A percentile compares a stretch with the other conserved stretches of the same genome.
Evolutionary conservation across 1,139 yeast species (phyloP).

Genomic region (Pichia sp.): DNA sequence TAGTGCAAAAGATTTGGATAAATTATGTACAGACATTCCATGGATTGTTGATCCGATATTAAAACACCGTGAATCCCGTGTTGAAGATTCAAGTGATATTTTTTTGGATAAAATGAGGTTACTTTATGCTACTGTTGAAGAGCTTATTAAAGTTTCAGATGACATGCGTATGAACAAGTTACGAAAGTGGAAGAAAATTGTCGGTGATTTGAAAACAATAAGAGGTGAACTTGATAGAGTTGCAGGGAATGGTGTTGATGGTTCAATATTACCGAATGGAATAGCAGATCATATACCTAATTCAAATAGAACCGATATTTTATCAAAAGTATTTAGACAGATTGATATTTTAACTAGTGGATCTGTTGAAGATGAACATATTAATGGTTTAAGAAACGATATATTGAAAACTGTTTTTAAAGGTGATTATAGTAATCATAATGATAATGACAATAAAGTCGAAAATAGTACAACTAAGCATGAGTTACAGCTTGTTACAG

Average conservation of each 20-base stretch:
- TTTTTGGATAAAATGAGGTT: constrained; percentile 25
- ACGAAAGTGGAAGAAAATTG: constrained; percentile 46
- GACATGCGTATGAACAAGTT: constrained; percentile 36
- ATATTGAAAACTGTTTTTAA: constrained; percentile 6
- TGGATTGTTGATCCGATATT: constrained; percentile 2
- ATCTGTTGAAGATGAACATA: neutral
- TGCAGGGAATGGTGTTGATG: constrained; percentile 13
- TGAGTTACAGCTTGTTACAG: neutral
- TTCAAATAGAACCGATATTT: constrained; percentile 1
- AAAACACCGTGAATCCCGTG: constrained; percentile 7
- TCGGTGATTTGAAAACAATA: constrained; percentile 18
- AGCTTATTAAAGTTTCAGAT: constrained; percentile 37
- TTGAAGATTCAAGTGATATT: constrained; percentile 15
- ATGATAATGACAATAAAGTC: neutral
- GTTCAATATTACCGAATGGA: constrained; percentile 7
- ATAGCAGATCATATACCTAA: neutral
- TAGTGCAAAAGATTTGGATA: constrained; percentile 38
- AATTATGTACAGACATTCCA: constrained; percentile 14
- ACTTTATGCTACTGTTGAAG: constrained; percentile 29
- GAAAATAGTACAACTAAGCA: neutral
- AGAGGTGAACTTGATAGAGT: constrained; percentile 21
- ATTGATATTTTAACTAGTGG: constrained; percentile 13
- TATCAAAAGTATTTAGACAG: constrained; percentile 10
- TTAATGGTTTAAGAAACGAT: constrained; percentile 10
- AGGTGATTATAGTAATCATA: neutral